These are phyloP conservation scores for Alternaria infectoria DNA, from an alignment of 2,329 filamentous ascomycete genomes.

Conservation along the genomic window DNA sequence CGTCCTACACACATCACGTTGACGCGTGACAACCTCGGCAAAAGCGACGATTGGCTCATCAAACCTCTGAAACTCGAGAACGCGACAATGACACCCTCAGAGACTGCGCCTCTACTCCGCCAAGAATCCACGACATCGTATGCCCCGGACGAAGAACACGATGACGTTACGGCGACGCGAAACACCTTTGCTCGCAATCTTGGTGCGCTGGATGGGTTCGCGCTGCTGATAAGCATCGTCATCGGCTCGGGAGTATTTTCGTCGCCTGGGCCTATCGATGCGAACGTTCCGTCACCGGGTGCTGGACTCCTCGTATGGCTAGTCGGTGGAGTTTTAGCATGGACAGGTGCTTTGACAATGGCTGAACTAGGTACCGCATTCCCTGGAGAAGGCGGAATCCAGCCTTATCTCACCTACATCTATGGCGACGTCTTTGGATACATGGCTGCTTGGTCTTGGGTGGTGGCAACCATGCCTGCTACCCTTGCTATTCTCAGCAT, in stretches of 20 bases:
- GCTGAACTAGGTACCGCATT: conserved; percentile 69
- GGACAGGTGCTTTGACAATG: conserved; percentile 68
- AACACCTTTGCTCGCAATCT: conserved; percentile 45
- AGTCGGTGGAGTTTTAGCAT: conserved; percentile 66
- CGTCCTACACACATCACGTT: not conserved
- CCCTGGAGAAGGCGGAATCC: conserved; percentile 68
- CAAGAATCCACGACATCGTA: conserved; percentile 13
- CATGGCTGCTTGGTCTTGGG: conserved; percentile 70
- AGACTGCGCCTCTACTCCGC: conserved; percentile 32
- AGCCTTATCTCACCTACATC: conserved; percentile 67
- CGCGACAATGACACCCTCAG: conserved; percentile 28
- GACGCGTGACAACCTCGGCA: not conserved
- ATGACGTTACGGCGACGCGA: conserved; percentile 18
- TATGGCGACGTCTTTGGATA: conserved; percentile 68
- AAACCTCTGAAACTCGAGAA: not conserved
- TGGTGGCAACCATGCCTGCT: conserved; percentile 69
- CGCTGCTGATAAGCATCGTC: conserved; percentile 68
- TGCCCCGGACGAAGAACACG: conserved; percentile 17
- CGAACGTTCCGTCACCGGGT: conserved; percentile 68
- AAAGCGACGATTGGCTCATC: not conserved
- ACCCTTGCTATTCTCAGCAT: conserved; percentile 69
- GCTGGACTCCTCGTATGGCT: conserved; percentile 66
- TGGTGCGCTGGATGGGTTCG: conserved; percentile 53
- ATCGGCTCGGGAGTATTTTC: conserved; percentile 71
- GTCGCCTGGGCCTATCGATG: conserved; percentile 67